A percentile compares a stretch with the other conserved stretches of the same genome.
Conservation (phyloP, 768 basidiomycete genomes). For the Lentinula sp. region DNA sequence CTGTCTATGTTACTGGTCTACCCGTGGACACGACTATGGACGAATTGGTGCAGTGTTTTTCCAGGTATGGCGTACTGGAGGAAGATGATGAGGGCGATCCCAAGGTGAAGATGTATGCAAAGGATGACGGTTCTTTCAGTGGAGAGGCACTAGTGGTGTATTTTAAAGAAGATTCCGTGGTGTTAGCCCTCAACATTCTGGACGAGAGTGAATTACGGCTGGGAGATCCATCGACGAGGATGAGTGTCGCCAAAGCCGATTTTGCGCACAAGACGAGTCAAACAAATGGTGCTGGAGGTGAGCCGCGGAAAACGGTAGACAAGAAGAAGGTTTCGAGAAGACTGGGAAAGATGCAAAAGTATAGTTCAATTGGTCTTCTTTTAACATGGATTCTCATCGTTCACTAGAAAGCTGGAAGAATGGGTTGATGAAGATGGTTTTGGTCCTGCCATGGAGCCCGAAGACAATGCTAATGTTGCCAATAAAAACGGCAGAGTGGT, state of each 20-base stretch:
- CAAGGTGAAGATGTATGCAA: slow-evolving; percentile 95
- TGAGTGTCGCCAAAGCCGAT: slow-evolving; percentile 72
- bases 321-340: slow-evolving; percentile 73
- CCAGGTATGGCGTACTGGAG: slow-evolving; percentile 87
- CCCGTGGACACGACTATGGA: slow-evolving; percentile 70
- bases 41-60: slow-evolving; percentile 81
- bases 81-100: slow-evolving; percentile 87
- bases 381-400: background rate
- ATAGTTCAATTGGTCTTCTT: slow-evolving; percentile 1
- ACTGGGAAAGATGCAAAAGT: slow-evolving; percentile 89
- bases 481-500: slow-evolving; percentile 74
- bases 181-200: slow-evolving; percentile 73
- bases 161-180: slow-evolving; percentile 96
- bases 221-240: slow-evolving; percentile 68
- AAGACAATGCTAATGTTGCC: slow-evolving; percentile 34
- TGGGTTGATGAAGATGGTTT: slow-evolving; percentile 96
- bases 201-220: slow-evolving; percentile 90
- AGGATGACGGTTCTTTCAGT: slow-evolving; percentile 81
- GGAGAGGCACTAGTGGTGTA: slow-evolving; percentile 95
- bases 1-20: slow-evolving; percentile 82
- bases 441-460: slow-evolving; percentile 60
- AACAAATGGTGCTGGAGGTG: slow-evolving; percentile 30
- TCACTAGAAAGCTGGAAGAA: slow-evolving; percentile 75
- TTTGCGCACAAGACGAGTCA: slow-evolving; percentile 64
- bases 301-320: slow-evolving; percentile 59